Percentiles rank a stretch among this genome's conserved stretches.
These are phyloP conservation scores for Exophiala bonariae DNA, from an alignment of 2,329 filamentous ascomycete species.

Conservation along the genomic window DNA sequence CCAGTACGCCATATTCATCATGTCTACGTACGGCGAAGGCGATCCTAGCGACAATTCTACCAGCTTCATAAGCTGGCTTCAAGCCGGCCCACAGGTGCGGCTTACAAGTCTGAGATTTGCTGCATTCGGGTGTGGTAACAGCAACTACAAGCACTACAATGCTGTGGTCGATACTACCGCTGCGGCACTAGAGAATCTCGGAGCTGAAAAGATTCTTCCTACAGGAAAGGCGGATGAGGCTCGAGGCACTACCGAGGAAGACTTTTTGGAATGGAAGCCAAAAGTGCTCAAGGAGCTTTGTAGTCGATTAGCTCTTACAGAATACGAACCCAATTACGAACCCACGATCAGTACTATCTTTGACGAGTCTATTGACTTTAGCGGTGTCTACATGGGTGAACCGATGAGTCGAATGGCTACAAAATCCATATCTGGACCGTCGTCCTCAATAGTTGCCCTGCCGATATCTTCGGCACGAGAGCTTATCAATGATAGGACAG, in stretches of 20 bases:
- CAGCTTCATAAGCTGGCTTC: slow-evolving; percentile 37
- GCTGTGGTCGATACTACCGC: slow-evolving; percentile 39
- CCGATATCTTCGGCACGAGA: slow-evolving; percentile 1
- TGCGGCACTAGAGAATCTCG: slow-evolving; percentile 18
- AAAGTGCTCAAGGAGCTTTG: slow-evolving; percentile 32
- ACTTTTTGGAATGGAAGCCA: slow-evolving; percentile 44
- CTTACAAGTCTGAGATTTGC: slow-evolving; percentile 38
- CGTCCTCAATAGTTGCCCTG: neutral
- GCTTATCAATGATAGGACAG: slow-evolving; percentile 13
- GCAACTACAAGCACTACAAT: slow-evolving; percentile 50
- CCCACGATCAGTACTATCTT: slow-evolving; percentile 71
- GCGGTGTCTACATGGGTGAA: slow-evolving; percentile 25
- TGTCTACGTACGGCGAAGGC: slow-evolving; percentile 41
- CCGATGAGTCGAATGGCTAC: neutral
- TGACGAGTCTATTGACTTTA: slow-evolving; percentile 37
- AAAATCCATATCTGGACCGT: neutral
- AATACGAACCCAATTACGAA: slow-evolving; percentile 86
- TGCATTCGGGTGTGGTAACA: slow-evolving; percentile 48
- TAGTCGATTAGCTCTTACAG: slow-evolving; percentile 68
- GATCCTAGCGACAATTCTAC: slow-evolving; percentile 41
- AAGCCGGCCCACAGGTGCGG: slow-evolving; percentile 19
- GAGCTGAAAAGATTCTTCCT: slow-evolving; percentile 31
- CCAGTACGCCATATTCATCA: slow-evolving; percentile 36
- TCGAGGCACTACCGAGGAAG: slow-evolving; percentile 43
- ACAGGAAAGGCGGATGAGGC: slow-evolving; percentile 43